Evolutionary conservation across 2,329 filamentous ascomycete genomes (phyloP).

Genomic region (Scortechinia acanthostroma): DNA sequence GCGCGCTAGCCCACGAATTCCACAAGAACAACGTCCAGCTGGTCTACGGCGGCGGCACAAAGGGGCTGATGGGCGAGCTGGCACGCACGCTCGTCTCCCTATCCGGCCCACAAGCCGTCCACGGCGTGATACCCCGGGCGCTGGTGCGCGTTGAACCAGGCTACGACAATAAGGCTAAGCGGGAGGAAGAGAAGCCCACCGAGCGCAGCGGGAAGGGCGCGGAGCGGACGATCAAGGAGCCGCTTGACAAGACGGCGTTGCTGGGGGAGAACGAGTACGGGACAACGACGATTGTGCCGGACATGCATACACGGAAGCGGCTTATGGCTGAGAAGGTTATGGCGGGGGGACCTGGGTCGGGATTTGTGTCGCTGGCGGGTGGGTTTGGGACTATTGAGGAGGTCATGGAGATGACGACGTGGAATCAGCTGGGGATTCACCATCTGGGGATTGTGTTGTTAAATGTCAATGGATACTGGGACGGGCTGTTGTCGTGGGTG

Average conservation of each 20-base stretch:
- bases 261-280: slow-evolving; percentile 31
- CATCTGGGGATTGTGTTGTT: slow-evolving; percentile 42
- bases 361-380: slow-evolving; percentile 54
- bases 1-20: slow-evolving; percentile 42
- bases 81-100: slow-evolving; percentile 54
- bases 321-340: slow-evolving; percentile 56
- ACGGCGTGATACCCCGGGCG: slow-evolving; percentile 55
- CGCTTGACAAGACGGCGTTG: not conserved
- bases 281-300: slow-evolving; percentile 49
- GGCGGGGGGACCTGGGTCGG: slow-evolving; percentile 49
- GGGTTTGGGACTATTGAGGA: slow-evolving; percentile 63
- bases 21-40: slow-evolving; percentile 46
- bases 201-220: not conserved
- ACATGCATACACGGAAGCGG: slow-evolving; percentile 62
- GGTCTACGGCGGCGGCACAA: slow-evolving; percentile 59
- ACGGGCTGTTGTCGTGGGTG: slow-evolving; percentile 52
- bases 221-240: not conserved
- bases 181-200: not conserved
- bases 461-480: slow-evolving; percentile 59
- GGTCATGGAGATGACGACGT: slow-evolving; percentile 36
- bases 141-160: slow-evolving; percentile 32
- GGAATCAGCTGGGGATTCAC: slow-evolving; percentile 63
- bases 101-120: slow-evolving; percentile 48
- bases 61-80: slow-evolving; percentile 59
- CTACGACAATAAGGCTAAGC: not conserved